phyloP scores from a whole-genome alignment of 2,329 filamentous ascomycete genomes.

The Alternaria triticimaculans region DNA sequence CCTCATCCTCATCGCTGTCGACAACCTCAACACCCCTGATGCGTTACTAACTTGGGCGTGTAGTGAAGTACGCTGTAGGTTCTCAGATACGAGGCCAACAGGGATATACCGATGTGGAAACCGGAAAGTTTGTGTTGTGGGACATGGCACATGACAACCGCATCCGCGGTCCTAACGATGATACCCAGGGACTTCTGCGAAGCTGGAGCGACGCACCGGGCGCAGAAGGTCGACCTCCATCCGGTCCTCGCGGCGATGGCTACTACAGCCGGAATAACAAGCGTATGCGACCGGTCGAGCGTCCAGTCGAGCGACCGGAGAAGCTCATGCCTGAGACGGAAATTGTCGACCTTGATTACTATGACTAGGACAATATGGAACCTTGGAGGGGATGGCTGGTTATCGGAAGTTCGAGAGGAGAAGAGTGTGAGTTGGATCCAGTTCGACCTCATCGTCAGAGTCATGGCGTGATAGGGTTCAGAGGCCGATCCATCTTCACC shows the following conservation, averaged over 20 bases:
- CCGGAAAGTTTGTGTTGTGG: constrained; percentile 14
- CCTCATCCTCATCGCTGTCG: too few species aligned
- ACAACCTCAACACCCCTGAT: neutral
- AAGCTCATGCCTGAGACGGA: neutral
- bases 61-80: constrained; percentile 29
- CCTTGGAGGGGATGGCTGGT: neutral
- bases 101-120: constrained; percentile 13
- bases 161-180: constrained; percentile 13
- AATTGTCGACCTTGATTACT: neutral
- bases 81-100: constrained; percentile 24
- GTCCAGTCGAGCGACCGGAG: neutral
- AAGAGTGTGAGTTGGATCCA: neutral
- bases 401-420: neutral
- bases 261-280: neutral
- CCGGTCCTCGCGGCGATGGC: neutral
- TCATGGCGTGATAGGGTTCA: neutral
- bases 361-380: neutral
- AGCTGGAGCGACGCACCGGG: constrained; percentile 1
- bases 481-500: neutral
- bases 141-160: neutral
- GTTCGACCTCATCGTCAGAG: neutral
- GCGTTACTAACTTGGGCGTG: neutral
- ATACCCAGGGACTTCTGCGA: constrained; percentile 12
- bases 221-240: neutral
- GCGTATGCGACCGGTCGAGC: neutral